Evolutionary conservation across 495 filamentous ascomycete genomes (phyloP), one percentile per base, ranked within the genome.

Genomic region (Penicillium robsamsonii): DNA sequence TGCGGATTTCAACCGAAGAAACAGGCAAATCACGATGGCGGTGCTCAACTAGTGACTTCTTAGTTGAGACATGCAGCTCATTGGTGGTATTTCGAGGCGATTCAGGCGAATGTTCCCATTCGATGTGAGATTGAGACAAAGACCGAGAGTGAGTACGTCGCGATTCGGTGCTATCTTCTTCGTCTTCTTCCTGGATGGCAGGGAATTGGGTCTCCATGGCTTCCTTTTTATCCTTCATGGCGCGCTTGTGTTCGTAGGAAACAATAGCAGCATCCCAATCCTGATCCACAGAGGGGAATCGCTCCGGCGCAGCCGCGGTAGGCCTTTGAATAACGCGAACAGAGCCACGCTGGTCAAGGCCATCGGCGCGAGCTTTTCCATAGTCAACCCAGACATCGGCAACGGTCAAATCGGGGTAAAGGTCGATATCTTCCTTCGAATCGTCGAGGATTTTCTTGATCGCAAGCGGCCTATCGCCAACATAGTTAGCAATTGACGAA

Each of bases 361-460:
- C 70, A 46, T 75, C 70, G 10, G 49, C 27, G 6, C 56, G 63
- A 10, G 66, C 71, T 37, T 69, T 73, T 0, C 72, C 75, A 17
- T 55, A 59, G 22, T 78, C 65, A 5, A 78, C 69, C 35, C 70
- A 78, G 2, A 76, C 70, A 52, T 75, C 69, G 1, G 70, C 69
- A 7, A 76, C 73, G 0, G 71, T 69, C 59, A 71, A 53, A 3
- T 70, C 65, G n/a, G 62, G 35, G 48, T 67, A 63, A 18, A 76
- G 69, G 38, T 72, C 66, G 29, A 69, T 61, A 4, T 53, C 20
- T 10, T 71, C 68, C 44, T 71, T 66, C 0, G 63, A 61, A 55
- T 72, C 68, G 42, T 78, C 69, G 35, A 75, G 42, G 5, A 78
- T 61, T 42, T 73, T 72, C 40, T 75, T 70, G 33, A 78, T 76